Evolutionary conservation across 371 early-diverging fungal species (phyloP).

Genomic region (Mortierella sp.): DNA sequence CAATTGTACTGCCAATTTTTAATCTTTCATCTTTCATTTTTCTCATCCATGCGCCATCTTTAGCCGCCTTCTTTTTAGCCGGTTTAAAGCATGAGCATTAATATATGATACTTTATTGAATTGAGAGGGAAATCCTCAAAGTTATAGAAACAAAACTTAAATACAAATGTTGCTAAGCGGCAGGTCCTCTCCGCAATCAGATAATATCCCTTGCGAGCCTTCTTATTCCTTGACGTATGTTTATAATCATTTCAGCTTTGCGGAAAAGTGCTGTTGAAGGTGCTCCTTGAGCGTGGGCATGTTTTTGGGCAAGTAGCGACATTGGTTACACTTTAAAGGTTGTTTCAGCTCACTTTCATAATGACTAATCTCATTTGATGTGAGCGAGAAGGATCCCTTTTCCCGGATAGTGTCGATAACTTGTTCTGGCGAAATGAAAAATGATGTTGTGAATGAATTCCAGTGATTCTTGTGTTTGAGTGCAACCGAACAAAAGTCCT

Average conservation of each 20-base stretch:
- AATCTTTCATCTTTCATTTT: too few relatives aligned
- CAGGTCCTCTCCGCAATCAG: too few relatives aligned
- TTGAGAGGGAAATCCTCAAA: too few relatives aligned
- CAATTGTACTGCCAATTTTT: too few relatives aligned
- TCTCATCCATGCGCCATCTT: too few relatives aligned
- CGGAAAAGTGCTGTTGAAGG: constrained; percentile 15
- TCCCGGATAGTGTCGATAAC: constrained; percentile 50
- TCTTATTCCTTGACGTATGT: too few relatives aligned
- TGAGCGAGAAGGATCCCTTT: constrained; percentile 30
- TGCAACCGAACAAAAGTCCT: constrained; percentile 62
- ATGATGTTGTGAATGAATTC: constrained; percentile 71
- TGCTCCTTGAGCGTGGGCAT: constrained; percentile 27
- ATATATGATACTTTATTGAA: too few relatives aligned
- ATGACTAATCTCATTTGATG: background rate
- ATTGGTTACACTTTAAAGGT: constrained; percentile 27
- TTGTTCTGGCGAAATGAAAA: constrained; percentile 57
- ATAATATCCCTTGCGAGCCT: too few relatives aligned
- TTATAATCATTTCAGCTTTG: background rate
- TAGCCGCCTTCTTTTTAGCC: too few relatives aligned
- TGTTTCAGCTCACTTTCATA: constrained; percentile 7
- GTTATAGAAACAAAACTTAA: too few relatives aligned
- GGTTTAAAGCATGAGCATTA: too few relatives aligned
- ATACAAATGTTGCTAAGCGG: too few relatives aligned
- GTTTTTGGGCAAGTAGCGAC: constrained; percentile 5
- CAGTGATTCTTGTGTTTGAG: constrained; percentile 72